A percentile compares a stretch with the other conserved stretches of the same genome.
These are phyloP conservation scores for Beauveria rudraprayagi DNA, from an alignment of 2,329 filamentous ascomycete genomes.

Conservation along the genomic window DNA sequence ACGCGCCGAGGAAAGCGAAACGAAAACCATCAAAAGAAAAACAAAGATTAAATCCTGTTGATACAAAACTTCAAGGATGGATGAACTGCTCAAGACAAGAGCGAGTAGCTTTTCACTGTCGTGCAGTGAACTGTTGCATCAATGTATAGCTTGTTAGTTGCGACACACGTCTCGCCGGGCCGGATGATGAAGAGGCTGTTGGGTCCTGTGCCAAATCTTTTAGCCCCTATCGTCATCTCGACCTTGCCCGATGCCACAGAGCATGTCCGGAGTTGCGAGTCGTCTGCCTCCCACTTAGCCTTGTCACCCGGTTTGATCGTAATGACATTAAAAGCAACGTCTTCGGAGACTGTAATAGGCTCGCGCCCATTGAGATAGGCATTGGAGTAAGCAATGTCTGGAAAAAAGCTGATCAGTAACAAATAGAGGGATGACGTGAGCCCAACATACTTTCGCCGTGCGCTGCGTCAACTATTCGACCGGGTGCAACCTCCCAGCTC, in stretches of 20 bases:
- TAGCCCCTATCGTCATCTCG: slow-evolving; percentile 27
- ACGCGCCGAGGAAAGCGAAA: neutral
- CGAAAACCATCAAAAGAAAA: neutral
- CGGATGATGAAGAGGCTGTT: slow-evolving; percentile 37
- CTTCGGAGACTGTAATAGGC: slow-evolving; percentile 28
- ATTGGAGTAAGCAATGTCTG: slow-evolving; percentile 37
- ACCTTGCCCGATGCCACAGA: slow-evolving; percentile 35
- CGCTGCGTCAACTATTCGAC: slow-evolving; percentile 25
- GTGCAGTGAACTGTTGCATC: slow-evolving; percentile 37
- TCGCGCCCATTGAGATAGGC: slow-evolving; percentile 31
- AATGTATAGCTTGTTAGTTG: slow-evolving; percentile 36
- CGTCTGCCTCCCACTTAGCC: slow-evolving; percentile 22
- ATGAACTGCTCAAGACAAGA: neutral
- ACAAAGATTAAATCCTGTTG: neutral
- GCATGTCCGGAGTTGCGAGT: slow-evolving; percentile 28
- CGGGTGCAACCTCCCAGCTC: slow-evolving; percentile 38
- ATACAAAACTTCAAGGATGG: neutral
- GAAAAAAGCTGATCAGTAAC: neutral
- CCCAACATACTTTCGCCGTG: slow-evolving; percentile 28
- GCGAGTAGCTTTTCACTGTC: slow-evolving; percentile 20
- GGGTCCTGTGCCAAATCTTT: slow-evolving; percentile 33
- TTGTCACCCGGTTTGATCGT: slow-evolving; percentile 31
- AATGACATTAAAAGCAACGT: slow-evolving; percentile 33
- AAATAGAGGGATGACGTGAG: neutral
- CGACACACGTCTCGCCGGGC: slow-evolving; percentile 28